Conservation (phyloP, 2,329 filamentous ascomycete genomes). For the Arachnomyces sp. region DNA sequence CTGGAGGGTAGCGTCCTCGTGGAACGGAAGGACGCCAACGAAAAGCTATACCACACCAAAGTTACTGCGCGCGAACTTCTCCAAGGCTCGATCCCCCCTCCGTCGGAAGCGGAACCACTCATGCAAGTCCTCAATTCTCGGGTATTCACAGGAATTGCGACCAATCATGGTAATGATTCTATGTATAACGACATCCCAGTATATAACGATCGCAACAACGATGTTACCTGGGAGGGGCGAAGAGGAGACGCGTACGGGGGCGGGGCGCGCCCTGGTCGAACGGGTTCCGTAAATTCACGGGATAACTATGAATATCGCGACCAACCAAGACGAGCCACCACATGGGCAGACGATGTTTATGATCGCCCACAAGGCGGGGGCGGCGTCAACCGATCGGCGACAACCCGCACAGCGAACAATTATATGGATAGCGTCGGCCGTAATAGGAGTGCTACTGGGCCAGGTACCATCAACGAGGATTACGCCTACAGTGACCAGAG, state of each 20-base stretch:
- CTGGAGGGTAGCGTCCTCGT: slow-evolving; percentile 89
- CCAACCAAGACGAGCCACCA: slow-evolving; percentile 37
- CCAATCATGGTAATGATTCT: slow-evolving; percentile 43
- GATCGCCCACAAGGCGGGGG: slow-evolving; percentile 29
- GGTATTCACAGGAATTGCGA: slow-evolving; percentile 62
- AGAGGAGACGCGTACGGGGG: slow-evolving; percentile 64
- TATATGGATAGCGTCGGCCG: not conserved
- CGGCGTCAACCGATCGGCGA: slow-evolving; percentile 26
- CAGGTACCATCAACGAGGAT: slow-evolving; percentile 33
- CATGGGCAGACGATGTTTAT: slow-evolving; percentile 44
- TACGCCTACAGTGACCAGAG: slow-evolving; percentile 52
- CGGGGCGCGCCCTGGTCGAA: slow-evolving; percentile 50
- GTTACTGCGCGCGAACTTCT: slow-evolving; percentile 77
- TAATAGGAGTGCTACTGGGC: not conserved
- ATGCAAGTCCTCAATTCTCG: slow-evolving; percentile 78
- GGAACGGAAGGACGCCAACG: slow-evolving; percentile 91
- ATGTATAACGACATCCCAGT: slow-evolving; percentile 94
- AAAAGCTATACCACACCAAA: slow-evolving; percentile 83
- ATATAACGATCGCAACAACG: slow-evolving; percentile 75
- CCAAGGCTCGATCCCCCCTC: slow-evolving; percentile 65
- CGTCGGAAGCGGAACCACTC: slow-evolving; percentile 73
- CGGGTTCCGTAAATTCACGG: slow-evolving; percentile 45
- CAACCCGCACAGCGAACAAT: slow-evolving; percentile 4
- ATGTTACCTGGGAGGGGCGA: slow-evolving; percentile 73
- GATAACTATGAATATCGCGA: slow-evolving; percentile 51